phyloP scores from a whole-genome alignment of 768 basidiomycete species.

The Termitomyces sp. region DNA sequence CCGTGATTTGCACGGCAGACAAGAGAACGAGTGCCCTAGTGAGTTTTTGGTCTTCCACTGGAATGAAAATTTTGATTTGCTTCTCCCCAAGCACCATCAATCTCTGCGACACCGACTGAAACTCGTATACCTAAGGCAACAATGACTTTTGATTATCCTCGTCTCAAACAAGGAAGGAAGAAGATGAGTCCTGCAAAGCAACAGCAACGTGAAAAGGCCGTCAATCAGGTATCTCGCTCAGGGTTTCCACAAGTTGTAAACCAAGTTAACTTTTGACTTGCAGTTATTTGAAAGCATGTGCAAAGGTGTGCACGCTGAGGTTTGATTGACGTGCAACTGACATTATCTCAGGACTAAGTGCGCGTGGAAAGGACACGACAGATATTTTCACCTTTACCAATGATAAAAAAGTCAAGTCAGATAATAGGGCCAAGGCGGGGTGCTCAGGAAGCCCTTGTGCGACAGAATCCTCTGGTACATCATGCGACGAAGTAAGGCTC shows the following conservation, averaged over 20 bases:
- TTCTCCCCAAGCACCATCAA: background rate
- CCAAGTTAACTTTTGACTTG: too few relatives aligned
- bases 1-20: constrained; percentile 3
- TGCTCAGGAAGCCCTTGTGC: constrained; percentile 6
- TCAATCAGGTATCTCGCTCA: background rate
- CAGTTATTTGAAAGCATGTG: constrained; percentile 11
- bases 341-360: background rate
- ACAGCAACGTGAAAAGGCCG: background rate
- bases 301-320: background rate
- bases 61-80: background rate
- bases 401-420: background rate
- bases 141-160: constrained; percentile 4
- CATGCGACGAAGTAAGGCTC: constrained; percentile 9
- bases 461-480: constrained; percentile 1
- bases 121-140: constrained; percentile 4
- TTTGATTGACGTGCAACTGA: background rate
- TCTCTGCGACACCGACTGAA: constrained; percentile 1
- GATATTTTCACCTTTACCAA: constrained; percentile 9
- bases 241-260: background rate
- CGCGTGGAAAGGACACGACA: background rate
- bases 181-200: constrained; percentile 8
- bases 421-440: constrained; percentile 4
- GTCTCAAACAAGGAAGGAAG: constrained; percentile 1
- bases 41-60: background rate
- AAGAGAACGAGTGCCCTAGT: background rate